These are phyloP conservation scores for Ochetophila trinervis DNA, from an alignment of 306 rosid genomes.

Conservation along the genomic window DNA sequence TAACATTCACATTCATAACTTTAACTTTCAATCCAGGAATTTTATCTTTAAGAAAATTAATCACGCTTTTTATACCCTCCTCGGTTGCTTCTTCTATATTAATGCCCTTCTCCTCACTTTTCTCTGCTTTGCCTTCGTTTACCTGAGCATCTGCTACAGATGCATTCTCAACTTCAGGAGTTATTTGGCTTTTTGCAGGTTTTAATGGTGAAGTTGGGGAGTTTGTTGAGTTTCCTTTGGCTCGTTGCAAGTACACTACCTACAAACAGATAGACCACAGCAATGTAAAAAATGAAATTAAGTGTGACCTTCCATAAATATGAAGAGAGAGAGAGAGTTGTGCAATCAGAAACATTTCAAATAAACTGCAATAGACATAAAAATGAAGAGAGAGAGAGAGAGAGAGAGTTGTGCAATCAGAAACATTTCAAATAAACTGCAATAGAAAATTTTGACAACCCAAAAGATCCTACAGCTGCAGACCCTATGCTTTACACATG, in stretches of 20 bases:
- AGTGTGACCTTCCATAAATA: constrained; percentile 1
- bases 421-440: too few species aligned
- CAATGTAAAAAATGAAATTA: constrained; percentile 1
- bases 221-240: constrained; percentile 59
- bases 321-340: neutral
- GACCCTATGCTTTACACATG: too few species aligned
- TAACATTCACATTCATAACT: constrained; percentile 68
- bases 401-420: too few species aligned
- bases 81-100: constrained; percentile 73
- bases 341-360: too few species aligned
- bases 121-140: constrained; percentile 59
- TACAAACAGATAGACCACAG: constrained; percentile 35
- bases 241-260: constrained; percentile 82
- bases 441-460: too few species aligned
- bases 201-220: constrained; percentile 30
- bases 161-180: constrained; percentile 55
- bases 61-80: constrained; percentile 90
- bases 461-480: too few species aligned
- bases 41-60: constrained; percentile 87
- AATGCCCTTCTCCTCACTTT: constrained; percentile 59
- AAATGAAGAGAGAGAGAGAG: too few species aligned
- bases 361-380: too few species aligned
- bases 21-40: constrained; percentile 92
- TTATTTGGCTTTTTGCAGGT: constrained; percentile 49
- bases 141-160: constrained; percentile 51